These are phyloP conservation scores for Oldenlandia corymbosa DNA, from an alignment of 257 asterid genomes.

Conservation along the genomic window DNA sequence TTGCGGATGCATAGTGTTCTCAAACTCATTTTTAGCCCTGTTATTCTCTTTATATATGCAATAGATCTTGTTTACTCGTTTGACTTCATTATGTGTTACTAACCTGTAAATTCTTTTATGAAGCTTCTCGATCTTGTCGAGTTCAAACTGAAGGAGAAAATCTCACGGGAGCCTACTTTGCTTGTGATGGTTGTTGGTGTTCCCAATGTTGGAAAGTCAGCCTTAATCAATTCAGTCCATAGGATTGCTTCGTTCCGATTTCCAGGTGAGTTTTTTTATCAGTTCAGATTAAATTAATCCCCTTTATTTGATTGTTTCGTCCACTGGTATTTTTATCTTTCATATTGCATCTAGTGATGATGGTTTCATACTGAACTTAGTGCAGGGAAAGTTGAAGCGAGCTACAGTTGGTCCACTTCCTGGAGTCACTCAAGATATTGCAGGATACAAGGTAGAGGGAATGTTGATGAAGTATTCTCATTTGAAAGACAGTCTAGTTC, in stretches of 20 bases:
- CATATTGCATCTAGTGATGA: conserved; percentile 16
- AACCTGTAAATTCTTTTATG: conserved; percentile 23
- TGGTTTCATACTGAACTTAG: conserved; percentile 45
- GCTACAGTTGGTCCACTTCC: conserved; percentile 94
- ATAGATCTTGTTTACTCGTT: not conserved
- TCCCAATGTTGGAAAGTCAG: conserved; percentile 96
- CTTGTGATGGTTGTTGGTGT: conserved; percentile 95
- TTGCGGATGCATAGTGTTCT: not conserved
- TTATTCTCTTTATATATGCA: too few relatives aligned
- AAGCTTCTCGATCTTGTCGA: conserved; percentile 92
- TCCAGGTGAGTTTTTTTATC: conserved; percentile 48
- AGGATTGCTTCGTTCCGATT: conserved; percentile 75
- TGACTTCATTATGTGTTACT: conserved; percentile 16
- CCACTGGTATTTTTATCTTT: not conserved
- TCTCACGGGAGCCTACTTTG: conserved; percentile 78
- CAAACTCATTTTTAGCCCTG: not conserved
- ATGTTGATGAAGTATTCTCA: not conserved
- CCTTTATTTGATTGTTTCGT: not conserved
- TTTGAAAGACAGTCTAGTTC: not conserved
- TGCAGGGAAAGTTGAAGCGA: conserved; percentile 79
- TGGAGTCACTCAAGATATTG: conserved; percentile 98
- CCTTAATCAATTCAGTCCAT: conserved; percentile 76
- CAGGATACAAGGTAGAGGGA: conserved; percentile 72
- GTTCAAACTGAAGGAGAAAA: conserved; percentile 74
- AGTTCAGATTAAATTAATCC: conserved; percentile 6